A percentile compares a stretch with the other conserved stretches of the same genome.
phyloP scores from a whole-genome alignment of 2,329 filamentous ascomycete species.

The Penicillium sp. region DNA sequence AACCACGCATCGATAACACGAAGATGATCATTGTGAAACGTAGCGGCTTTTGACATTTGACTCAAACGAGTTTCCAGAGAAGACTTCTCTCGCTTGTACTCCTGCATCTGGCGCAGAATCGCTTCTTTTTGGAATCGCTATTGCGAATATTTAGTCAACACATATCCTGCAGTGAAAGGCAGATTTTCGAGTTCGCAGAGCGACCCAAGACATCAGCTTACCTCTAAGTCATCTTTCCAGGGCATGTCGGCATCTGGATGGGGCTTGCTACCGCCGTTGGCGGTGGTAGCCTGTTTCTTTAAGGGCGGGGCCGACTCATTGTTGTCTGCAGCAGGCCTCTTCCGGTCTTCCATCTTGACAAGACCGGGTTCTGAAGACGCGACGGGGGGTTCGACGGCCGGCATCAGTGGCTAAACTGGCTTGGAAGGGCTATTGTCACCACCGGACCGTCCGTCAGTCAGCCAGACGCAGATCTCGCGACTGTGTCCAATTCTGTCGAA shows the following conservation, averaged over 20 bases:
- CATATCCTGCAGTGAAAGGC: slow-evolving; percentile 26
- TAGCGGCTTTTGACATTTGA: slow-evolving; percentile 73
- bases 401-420: slow-evolving; percentile 70
- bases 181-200: neutral
- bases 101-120: slow-evolving; percentile 94
- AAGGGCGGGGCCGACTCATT: slow-evolving; percentile 84
- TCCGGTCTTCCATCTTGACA: slow-evolving; percentile 98
- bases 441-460: slow-evolving; percentile 37
- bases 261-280: slow-evolving; percentile 68
- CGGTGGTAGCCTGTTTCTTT: slow-evolving; percentile 79
- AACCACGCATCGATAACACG: slow-evolving; percentile 92
- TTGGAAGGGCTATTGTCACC: slow-evolving; percentile 36
- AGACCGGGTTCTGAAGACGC: slow-evolving; percentile 75
- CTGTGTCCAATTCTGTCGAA: slow-evolving; percentile 25
- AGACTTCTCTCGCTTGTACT: slow-evolving; percentile 88
- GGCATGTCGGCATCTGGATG: slow-evolving; percentile 68
- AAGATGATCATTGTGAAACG: slow-evolving; percentile 88
- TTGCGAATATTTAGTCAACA: slow-evolving; percentile 29
- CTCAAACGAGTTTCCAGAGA: slow-evolving; percentile 78
- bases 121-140: slow-evolving; percentile 94
- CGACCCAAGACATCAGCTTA: slow-evolving; percentile 49
- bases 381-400: slow-evolving; percentile 74
- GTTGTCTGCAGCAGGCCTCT: slow-evolving; percentile 80
- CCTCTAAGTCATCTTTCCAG: slow-evolving; percentile 70
- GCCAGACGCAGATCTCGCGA: slow-evolving; percentile 29